Evolutionary conservation across 148 eudicot species (phyloP).

Genomic region (Rhododendron henanense): DNA sequence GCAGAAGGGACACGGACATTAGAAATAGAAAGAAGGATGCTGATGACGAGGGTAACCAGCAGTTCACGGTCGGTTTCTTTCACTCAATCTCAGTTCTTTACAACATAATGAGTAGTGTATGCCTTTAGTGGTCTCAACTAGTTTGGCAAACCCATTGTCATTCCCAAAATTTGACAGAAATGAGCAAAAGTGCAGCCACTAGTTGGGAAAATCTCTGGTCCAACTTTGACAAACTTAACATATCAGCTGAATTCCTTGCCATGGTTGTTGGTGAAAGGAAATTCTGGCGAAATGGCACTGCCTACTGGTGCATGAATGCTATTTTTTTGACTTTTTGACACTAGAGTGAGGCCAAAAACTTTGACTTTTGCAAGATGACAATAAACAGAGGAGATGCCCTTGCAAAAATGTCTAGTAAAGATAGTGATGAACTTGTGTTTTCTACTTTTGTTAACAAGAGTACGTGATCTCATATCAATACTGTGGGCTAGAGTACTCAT

Average conservation of each 20-base stretch:
- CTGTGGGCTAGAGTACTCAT: background rate
- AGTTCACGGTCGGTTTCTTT: conserved; percentile 62
- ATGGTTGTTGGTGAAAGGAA: background rate
- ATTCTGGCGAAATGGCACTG: background rate
- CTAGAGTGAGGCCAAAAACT: background rate
- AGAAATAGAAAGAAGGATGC: conserved; percentile 68
- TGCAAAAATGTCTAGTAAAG: background rate
- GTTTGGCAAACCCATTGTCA: background rate
- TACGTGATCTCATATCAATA: background rate
- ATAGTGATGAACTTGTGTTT: background rate
- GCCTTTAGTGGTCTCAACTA: background rate
- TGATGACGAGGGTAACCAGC: conserved; percentile 63
- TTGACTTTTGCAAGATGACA: background rate
- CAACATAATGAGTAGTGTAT: background rate
- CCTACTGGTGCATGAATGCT: background rate
- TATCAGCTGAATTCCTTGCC: background rate
- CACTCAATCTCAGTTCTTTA: background rate
- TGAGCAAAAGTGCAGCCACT: background rate
- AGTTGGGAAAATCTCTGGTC: background rate
- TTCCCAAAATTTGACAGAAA: background rate
- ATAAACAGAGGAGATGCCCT: background rate
- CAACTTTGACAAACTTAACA: background rate
- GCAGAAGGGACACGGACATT: conserved; percentile 79
- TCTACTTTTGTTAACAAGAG: background rate
- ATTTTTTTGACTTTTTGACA: background rate